Percentiles rank a stretch among this genome's conserved stretches.
These are phyloP conservation scores for Pythium angustatum DNA, from an alignment of 352 stramenopile genomes.

Conservation along the genomic window DNA sequence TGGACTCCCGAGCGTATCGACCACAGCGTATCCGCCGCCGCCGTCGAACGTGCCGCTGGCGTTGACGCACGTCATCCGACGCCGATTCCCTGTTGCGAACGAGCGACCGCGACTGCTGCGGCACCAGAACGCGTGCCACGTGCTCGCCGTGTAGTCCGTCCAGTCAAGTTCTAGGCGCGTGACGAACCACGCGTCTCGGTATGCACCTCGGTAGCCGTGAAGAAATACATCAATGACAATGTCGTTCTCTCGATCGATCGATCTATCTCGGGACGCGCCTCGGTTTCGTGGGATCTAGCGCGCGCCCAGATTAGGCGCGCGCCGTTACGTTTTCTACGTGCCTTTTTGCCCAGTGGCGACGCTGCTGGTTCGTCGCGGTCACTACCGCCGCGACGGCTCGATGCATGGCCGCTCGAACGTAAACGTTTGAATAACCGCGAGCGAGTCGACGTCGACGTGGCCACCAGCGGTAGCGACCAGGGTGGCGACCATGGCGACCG, in stretches of 20 bases:
- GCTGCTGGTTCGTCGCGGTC: neutral
- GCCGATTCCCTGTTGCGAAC: constrained; percentile 22
- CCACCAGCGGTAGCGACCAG: too few species aligned
- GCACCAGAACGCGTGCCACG: constrained; percentile 30
- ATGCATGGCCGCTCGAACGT: constrained; percentile 4
- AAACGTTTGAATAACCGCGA: neutral
- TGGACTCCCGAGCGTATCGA: too few species aligned
- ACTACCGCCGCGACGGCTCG: neutral
- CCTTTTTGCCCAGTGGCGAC: neutral
- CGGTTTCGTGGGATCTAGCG: too few species aligned
- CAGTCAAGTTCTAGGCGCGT: too few species aligned
- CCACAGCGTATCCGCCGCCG: too few species aligned
- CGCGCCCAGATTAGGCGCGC: constrained; percentile 4
- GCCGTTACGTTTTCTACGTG: neutral
- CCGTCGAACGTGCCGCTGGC: constrained; percentile 22
- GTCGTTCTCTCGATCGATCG: too few species aligned
- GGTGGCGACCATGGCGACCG: neutral
- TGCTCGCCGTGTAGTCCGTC: constrained; percentile 17
- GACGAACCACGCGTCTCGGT: too few species aligned
- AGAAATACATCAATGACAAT: too few species aligned
- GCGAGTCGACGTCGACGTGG: too few species aligned
- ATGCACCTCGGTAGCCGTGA: too few species aligned
- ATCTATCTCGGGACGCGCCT: too few species aligned
- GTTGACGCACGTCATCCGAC: constrained; percentile 17
- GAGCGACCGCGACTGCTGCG: constrained; percentile 21